These are phyloP conservation scores for Avena sativa DNA, from an alignment of 176 grass and related monocot genomes.

Conservation along the genomic window DNA sequence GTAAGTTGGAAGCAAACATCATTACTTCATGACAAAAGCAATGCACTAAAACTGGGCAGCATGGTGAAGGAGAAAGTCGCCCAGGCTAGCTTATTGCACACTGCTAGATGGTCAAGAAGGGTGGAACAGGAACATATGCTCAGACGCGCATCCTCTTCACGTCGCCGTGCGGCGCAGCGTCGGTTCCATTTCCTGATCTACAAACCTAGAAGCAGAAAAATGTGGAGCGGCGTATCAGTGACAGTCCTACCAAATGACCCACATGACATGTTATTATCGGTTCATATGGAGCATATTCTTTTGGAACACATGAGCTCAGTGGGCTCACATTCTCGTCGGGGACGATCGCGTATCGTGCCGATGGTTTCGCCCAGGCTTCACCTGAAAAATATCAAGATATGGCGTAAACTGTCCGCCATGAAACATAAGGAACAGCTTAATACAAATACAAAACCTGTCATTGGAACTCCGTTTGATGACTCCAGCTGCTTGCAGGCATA, in stretches of 20 bases:
- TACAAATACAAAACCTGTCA: constrained; percentile 50
- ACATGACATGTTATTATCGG: background rate
- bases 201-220: constrained; percentile 46
- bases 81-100: constrained; percentile 26
- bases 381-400: constrained; percentile 51
- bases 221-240: constrained; percentile 17
- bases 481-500: constrained; percentile 66
- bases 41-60: background rate
- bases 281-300: background rate
- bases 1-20: constrained; percentile 9
- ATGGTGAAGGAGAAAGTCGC: background rate
- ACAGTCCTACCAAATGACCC: background rate
- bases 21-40: background rate
- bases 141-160: constrained; percentile 72
- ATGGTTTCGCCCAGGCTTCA: constrained; percentile 69
- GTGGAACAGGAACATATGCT: constrained; percentile 14
- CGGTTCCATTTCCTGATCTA: constrained; percentile 52
- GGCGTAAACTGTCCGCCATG: background rate
- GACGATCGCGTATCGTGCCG: constrained; percentile 75
- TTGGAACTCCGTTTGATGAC: constrained; percentile 57
- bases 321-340: constrained; percentile 75
- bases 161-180: constrained; percentile 52
- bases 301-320: constrained; percentile 26
- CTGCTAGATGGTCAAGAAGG: constrained; percentile 5
- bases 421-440: background rate